Conservation (phyloP, 768 basidiomycete genomes). For the Naganishia onofrii region DNA sequence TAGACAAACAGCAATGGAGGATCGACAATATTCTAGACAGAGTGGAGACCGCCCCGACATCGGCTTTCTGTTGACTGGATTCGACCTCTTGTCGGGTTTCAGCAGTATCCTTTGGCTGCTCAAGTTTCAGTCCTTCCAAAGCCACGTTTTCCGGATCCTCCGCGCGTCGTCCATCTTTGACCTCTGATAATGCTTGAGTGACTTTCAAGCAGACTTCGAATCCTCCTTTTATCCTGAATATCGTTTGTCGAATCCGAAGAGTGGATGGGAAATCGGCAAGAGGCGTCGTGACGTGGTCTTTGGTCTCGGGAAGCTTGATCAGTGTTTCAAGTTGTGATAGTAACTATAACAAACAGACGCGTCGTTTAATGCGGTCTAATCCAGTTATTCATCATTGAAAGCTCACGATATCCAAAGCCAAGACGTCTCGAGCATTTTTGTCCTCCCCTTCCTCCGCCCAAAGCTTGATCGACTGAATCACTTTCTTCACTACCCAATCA, state of each 20-base stretch:
- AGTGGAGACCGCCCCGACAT: not conserved
- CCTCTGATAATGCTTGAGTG: not conserved
- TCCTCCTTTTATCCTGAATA: conserved; percentile 1
- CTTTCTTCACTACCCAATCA: conserved; percentile 9
- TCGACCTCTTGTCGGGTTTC: not conserved
- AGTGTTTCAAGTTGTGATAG: not conserved
- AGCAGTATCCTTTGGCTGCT: not conserved
- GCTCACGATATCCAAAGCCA: not conserved
- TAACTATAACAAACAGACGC: not conserved
- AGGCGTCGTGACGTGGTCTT: conserved; percentile 13
- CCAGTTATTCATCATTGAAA: not conserved
- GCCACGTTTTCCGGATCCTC: not conserved
- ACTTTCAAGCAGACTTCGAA: not conserved
- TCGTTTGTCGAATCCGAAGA: conserved; percentile 21
- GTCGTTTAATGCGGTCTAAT: not conserved
- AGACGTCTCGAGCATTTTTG: not conserved
- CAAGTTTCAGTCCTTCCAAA: conserved; percentile 3
- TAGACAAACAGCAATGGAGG: conserved; percentile 5
- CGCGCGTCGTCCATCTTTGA: not conserved
- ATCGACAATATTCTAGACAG: not conserved
- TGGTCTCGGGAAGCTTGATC: conserved; percentile 1
- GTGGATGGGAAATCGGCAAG: conserved; percentile 5
- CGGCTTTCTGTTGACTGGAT: not conserved
- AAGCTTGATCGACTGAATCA: not conserved
- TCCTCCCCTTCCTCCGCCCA: not conserved